Evolutionary conservation across 331 rosid species (phyloP).

Genomic region (Telfairia occidentalis): DNA sequence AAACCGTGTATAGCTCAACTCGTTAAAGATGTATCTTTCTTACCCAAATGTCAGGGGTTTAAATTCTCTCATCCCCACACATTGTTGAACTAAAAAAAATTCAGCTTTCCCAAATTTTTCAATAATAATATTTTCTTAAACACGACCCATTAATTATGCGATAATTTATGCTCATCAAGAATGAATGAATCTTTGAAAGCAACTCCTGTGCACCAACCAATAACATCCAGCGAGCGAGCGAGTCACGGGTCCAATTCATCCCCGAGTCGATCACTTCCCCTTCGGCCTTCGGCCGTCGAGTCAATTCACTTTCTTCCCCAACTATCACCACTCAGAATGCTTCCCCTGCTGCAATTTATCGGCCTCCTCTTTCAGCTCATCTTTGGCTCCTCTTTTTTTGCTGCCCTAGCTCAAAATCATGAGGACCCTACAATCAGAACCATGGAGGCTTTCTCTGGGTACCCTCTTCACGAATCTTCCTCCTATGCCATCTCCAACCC

Average conservation of each 20-base stretch:
- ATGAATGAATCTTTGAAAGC: background rate
- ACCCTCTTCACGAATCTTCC: constrained; percentile 51
- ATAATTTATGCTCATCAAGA: background rate
- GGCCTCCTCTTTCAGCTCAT: background rate
- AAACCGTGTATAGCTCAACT: no score
- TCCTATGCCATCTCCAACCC: constrained; percentile 16
- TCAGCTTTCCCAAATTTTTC: no score
- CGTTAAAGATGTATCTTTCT: no score
- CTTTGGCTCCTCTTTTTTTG: background rate
- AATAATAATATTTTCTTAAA: no score
- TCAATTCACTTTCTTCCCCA: background rate
- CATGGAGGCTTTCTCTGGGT: constrained; percentile 64
- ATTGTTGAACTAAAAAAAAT: no score
- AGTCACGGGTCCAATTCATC: background rate
- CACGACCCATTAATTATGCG: no score
- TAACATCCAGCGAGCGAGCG: no score
- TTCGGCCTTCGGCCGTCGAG: no score
- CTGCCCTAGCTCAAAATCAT: background rate
- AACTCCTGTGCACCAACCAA: background rate
- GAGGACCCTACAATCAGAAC: constrained; percentile 11
- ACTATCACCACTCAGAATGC: background rate
- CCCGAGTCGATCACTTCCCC: background rate
- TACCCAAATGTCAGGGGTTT: no score
- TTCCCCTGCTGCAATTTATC: background rate
- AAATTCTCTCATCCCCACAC: no score